These are phyloP conservation scores for Colletotrichum limetticola DNA, from an alignment of 2,329 filamentous ascomycete genomes.

Conservation along the genomic window DNA sequence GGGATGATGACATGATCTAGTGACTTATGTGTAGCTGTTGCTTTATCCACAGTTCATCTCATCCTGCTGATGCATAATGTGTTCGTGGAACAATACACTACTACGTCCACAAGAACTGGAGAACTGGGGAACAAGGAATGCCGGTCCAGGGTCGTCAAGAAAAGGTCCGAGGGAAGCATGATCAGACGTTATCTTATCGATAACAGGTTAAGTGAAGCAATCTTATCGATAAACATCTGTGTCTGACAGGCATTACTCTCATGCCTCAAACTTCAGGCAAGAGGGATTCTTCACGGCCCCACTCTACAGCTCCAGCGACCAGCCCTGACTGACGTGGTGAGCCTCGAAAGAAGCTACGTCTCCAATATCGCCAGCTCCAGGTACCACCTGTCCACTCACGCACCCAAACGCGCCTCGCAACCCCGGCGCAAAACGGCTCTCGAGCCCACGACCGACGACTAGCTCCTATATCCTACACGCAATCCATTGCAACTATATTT, in stretches of 20 bases:
- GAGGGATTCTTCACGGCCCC: neutral
- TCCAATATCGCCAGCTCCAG: conserved; percentile 27
- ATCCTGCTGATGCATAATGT: neutral
- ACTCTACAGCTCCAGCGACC: conserved; percentile 14
- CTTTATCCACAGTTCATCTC: conserved; percentile 13
- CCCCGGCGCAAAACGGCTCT: conserved; percentile 4
- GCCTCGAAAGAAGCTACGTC: conserved; percentile 34
- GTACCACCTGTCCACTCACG: conserved; percentile 29
- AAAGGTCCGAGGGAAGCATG: neutral
- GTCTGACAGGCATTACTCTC: neutral
- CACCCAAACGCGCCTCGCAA: conserved; percentile 21
- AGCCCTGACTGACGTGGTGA: conserved; percentile 30
- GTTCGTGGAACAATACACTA: neutral
- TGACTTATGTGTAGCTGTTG: neutral
- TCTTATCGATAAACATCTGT: neutral
- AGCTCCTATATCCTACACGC: neutral
- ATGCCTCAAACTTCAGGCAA: conserved; percentile 2
- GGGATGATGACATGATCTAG: neutral
- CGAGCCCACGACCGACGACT: neutral
- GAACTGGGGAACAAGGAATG: neutral
- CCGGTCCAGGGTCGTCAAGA: neutral
- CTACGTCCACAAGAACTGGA: neutral
- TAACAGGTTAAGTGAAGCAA: neutral
- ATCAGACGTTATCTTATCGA: neutral
- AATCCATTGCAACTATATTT: neutral